Evolutionary conservation across 495 filamentous ascomycete species (phyloP).

Genomic region (Penicillium psychrofluorescens): DNA sequence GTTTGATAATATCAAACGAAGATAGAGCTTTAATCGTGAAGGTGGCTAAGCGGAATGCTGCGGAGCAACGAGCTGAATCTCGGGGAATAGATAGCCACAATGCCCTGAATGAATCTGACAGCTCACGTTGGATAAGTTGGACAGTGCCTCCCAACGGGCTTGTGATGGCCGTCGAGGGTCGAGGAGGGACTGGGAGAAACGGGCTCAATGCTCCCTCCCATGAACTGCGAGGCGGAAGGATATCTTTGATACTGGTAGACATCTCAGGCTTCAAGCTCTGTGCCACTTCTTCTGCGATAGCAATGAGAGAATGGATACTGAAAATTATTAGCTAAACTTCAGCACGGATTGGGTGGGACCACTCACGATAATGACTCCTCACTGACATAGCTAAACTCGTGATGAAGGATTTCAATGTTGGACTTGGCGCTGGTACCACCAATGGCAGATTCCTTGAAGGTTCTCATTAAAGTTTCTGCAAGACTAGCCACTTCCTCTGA

Average conservation of each 20-base stretch:
- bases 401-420: constrained; percentile 44
- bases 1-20: constrained; percentile 14
- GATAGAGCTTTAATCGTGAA: constrained; percentile 55
- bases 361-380: constrained; percentile 48
- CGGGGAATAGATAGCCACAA: constrained; percentile 30
- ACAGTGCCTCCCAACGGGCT: constrained; percentile 64
- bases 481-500: constrained; percentile 45
- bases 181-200: constrained; percentile 52
- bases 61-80: constrained; percentile 62
- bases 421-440: constrained; percentile 32
- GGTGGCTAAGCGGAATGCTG: constrained; percentile 63
- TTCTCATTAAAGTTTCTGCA: constrained; percentile 37
- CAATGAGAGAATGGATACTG: constrained; percentile 47
- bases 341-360: background rate
- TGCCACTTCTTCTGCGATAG: constrained; percentile 46
- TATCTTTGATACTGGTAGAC: constrained; percentile 21
- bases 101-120: constrained; percentile 17
- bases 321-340: constrained; percentile 8
- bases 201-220: constrained; percentile 50
- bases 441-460: constrained; percentile 29
- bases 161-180: constrained; percentile 60
- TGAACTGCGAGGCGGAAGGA: constrained; percentile 40
- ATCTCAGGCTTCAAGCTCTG: constrained; percentile 24
- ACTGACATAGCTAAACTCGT: constrained; percentile 42
- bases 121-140: constrained; percentile 47